These are phyloP conservation scores for Papiliotrema terrestris DNA, from an alignment of 1,284 basidiomycete genomes.

Conservation along the genomic window DNA sequence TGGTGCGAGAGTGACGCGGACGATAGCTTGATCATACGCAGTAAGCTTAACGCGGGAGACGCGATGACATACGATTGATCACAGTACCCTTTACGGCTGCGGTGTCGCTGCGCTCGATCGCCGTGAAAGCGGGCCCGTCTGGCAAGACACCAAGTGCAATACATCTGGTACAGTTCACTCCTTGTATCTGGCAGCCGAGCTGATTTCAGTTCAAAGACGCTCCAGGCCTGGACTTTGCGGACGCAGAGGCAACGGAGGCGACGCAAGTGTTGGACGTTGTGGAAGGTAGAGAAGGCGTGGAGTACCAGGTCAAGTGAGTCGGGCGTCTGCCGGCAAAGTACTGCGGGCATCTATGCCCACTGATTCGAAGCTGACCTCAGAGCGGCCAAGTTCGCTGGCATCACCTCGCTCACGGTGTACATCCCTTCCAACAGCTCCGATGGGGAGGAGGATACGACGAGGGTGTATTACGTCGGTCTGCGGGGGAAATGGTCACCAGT, in stretches of 20 bases:
- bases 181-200: no score
- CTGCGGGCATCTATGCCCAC: no score
- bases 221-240: constrained; percentile 46
- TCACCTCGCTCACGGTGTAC: constrained; percentile 40
- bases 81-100: constrained; percentile 47
- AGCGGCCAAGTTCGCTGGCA: constrained; percentile 45
- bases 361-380: constrained; percentile 21
- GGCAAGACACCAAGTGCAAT: constrained; percentile 38
- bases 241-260: constrained; percentile 32
- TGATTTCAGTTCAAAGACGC: constrained; percentile 23
- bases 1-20: constrained; percentile 46
- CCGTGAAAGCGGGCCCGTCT: constrained; percentile 43
- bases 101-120: constrained; percentile 46
- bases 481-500: constrained; percentile 44
- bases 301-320: constrained; percentile 48
- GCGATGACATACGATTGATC: neutral
- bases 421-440: constrained; percentile 45
- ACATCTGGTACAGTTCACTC: constrained; percentile 31
- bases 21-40: constrained; percentile 45
- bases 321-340: neutral
- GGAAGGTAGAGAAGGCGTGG: constrained; percentile 34
- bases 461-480: constrained; percentile 45
- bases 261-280: constrained; percentile 42
- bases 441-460: constrained; percentile 46
- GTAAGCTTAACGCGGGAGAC: constrained; percentile 19